Evolutionary conservation across 2,329 filamentous ascomycete species (phyloP).

Genomic region (Davidsoniella australis): DNA sequence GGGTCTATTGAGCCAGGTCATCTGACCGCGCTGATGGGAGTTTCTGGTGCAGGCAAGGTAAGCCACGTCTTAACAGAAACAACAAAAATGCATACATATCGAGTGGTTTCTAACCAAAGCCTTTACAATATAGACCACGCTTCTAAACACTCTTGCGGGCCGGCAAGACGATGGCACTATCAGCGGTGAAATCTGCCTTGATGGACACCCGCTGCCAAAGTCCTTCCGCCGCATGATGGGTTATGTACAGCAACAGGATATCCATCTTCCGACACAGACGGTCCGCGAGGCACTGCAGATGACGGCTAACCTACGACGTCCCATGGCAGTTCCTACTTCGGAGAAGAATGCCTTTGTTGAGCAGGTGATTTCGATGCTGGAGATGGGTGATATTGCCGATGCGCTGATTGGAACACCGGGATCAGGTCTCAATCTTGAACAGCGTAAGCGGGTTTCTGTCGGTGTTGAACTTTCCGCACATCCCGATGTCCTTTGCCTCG

Average conservation of each 20-base stretch:
- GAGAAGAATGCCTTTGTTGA: slow-evolving; percentile 54
- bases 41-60: slow-evolving; percentile 54
- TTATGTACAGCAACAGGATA: slow-evolving; percentile 67
- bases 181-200: slow-evolving; percentile 56
- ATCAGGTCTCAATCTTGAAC: slow-evolving; percentile 32
- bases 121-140: slow-evolving; percentile 41
- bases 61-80: no score
- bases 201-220: slow-evolving; percentile 51
- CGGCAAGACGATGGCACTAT: slow-evolving; percentile 66
- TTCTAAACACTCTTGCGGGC: slow-evolving; percentile 67
- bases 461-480: slow-evolving; percentile 45
- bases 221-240: slow-evolving; percentile 67
- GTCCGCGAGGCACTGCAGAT: slow-evolving; percentile 61
- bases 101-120: no score
- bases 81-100: no score
- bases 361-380: slow-evolving; percentile 52
- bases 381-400: slow-evolving; percentile 30
- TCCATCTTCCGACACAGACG: slow-evolving; percentile 56
- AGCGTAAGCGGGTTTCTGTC: slow-evolving; percentile 39
- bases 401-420: slow-evolving; percentile 34
- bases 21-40: slow-evolving; percentile 64
- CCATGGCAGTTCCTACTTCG: slow-evolving; percentile 33
- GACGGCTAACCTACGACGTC: slow-evolving; percentile 50
- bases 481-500: slow-evolving; percentile 41
- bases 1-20: slow-evolving; percentile 52